Evolutionary conservation across 1,284 basidiomycete species (phyloP).

Genomic region (Bjerkandera adusta): DNA sequence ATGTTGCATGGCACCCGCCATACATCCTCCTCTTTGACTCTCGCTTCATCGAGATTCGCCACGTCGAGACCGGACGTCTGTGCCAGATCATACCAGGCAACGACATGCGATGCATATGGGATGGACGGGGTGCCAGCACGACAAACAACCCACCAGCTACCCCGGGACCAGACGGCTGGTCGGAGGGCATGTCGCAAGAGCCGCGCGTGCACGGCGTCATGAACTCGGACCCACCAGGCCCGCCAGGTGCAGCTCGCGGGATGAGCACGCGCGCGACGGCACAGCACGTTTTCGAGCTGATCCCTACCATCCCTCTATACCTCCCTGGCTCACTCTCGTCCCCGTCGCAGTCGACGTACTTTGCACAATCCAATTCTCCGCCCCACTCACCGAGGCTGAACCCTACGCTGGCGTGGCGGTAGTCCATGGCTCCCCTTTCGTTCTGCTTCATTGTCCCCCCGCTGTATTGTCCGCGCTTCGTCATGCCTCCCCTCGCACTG

Average conservation of each 20-base stretch:
- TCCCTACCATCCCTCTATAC: conserved; percentile 73
- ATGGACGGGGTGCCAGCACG: conserved; percentile 61
- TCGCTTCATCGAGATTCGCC: conserved; percentile 91
- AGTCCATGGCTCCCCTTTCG: neutral
- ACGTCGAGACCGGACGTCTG: conserved; percentile 81
- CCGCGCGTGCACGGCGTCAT: conserved; percentile 75
- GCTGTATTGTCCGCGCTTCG: too few relatives aligned
- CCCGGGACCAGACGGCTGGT: conserved; percentile 41
- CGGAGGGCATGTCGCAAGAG: conserved; percentile 56
- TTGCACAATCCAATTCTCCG: conserved; percentile 53
- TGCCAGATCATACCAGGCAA: conserved; percentile 85
- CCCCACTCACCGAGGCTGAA: conserved; percentile 51
- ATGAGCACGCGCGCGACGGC: conserved; percentile 44
- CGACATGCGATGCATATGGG: conserved; percentile 87
- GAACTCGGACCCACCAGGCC: conserved; percentile 51
- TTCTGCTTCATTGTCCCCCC: neutral
- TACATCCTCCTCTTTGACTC: conserved; percentile 90
- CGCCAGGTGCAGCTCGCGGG: conserved; percentile 31
- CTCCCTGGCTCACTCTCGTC: conserved; percentile 61
- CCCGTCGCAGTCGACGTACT: conserved; percentile 60
- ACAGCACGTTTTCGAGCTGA: conserved; percentile 80
- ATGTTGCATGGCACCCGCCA: conserved; percentile 85
- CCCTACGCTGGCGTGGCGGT: conserved; percentile 32
- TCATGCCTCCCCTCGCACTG: neutral
- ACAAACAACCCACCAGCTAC: conserved; percentile 34